Evolutionary conservation across 306 rosid genomes (phyloP), one percentile per base, ranked within the genome.

Genomic region (Sindora glabra): DNA sequence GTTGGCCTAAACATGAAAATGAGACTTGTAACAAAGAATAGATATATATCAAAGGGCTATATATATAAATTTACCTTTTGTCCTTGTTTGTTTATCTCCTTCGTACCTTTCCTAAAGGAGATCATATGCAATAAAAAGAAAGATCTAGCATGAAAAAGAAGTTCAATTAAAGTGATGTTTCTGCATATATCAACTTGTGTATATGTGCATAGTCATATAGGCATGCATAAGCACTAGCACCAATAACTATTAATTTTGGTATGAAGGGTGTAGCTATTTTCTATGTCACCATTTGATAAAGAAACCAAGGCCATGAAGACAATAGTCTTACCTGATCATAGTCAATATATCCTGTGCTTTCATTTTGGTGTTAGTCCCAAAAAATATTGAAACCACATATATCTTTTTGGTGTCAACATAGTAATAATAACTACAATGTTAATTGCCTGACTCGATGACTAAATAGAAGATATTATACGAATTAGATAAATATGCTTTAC

Each of bases 141-240:
- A 21, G 65, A n/a, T 44, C 38, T 26, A 59, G 39, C 21, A 39
- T 8, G 23, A 17, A n/a, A n/a, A n/a, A 4, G 11, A 32, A 44
- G 33, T 47, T 5, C 27, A 15, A 18, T 40, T 56, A n/a, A 34
- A 18, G 23, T 39, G 38, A 48, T 52, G 56, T 10, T n/a, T 44
- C 3, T 53, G 70, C 62, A 19, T 37, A 34, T 37, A 25, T 72
- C 77, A 85, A 96, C 97, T 90, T 83, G 76, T 96, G 96, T 45
- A 90, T 77, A 39, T 82, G 91, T 17, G 72, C 97, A 73, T 90
- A 90, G 39, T 90, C 96, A 72, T 90, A 90, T 40, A 90, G 69
- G 29, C 97, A 89, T 41, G 97, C 97, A 81, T 90, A 87, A 65
- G 97, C 97, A 67, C 97, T 90, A 37, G 97, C 97, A 58, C 97